Evolutionary conservation across 1,139 yeast genomes (phyloP).

Genomic region (Blastobotrys illinoisensis): DNA sequence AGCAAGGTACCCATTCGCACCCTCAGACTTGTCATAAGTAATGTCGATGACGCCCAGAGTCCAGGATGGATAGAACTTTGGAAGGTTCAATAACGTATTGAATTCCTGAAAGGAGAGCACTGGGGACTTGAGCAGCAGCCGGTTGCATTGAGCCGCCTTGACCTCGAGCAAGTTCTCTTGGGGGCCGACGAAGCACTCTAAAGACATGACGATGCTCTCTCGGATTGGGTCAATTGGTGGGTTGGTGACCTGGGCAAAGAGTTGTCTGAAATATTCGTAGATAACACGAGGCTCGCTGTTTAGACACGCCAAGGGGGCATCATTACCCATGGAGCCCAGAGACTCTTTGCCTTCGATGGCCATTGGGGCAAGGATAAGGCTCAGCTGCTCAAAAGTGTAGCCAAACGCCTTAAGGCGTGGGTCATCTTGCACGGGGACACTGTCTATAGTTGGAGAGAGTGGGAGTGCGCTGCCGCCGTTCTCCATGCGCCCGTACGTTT

Average conservation of each 20-base stretch:
- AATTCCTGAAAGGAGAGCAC: conserved; percentile 70
- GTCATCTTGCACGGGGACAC: conserved; percentile 57
- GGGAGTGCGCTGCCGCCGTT: conserved; percentile 38
- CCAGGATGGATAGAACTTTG: conserved; percentile 81
- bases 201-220: conserved; percentile 93
- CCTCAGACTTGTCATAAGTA: conserved; percentile 80
- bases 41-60: conserved; percentile 75
- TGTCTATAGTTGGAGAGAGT: conserved; percentile 10
- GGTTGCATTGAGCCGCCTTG: conserved; percentile 87
- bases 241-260: conserved; percentile 97
- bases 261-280: conserved; percentile 91
- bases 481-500: conserved; percentile 55
- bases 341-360: conserved; percentile 89
- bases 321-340: conserved; percentile 98
- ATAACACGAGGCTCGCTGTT: conserved; percentile 87
- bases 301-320: conserved; percentile 92
- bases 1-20: conserved; percentile 76
- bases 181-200: conserved; percentile 95
- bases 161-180: conserved; percentile 93
- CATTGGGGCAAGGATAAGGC: conserved; percentile 86
- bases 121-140: conserved; percentile 78
- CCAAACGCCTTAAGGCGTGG: conserved; percentile 84
- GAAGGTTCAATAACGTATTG: conserved; percentile 64
- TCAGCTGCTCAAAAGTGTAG: conserved; percentile 86
- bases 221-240: conserved; percentile 99